phyloP scores from a whole-genome alignment of 352 stramenopile genomes.

The Globisporangium nodosum region DNA sequence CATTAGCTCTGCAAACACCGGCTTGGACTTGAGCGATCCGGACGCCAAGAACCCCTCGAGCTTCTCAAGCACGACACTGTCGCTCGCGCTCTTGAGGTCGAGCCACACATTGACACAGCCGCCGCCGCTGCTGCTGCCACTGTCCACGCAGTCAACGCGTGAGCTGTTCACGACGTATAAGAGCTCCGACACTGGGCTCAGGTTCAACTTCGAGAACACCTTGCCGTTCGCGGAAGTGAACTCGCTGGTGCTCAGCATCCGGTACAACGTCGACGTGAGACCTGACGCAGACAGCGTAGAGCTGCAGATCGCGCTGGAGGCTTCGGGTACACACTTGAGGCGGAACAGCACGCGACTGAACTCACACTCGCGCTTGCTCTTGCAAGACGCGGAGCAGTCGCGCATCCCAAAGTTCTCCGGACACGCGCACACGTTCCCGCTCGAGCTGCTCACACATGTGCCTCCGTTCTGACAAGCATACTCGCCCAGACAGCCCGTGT shows the following conservation, averaged over 20 bases:
- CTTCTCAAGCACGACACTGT: constrained; percentile 35
- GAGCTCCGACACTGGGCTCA: constrained; percentile 29
- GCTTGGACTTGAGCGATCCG: constrained; percentile 37
- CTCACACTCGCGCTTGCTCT: constrained; percentile 32
- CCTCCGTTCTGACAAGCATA: constrained; percentile 50
- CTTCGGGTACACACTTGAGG: constrained; percentile 24
- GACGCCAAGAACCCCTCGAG: constrained; percentile 40
- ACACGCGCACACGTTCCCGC: constrained; percentile 38
- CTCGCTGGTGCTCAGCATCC: constrained; percentile 34
- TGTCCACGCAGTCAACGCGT: constrained; percentile 19
- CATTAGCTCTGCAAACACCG: constrained; percentile 42
- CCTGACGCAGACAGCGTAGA: constrained; percentile 29
- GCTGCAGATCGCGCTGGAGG: constrained; percentile 24
- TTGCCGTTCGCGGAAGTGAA: constrained; percentile 35
- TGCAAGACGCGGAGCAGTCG: constrained; percentile 38
- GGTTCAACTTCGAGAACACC: constrained; percentile 25
- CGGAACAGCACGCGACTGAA: constrained; percentile 45
- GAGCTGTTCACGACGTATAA: constrained; percentile 60
- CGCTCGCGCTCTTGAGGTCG: constrained; percentile 32
- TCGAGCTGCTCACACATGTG: constrained; percentile 21
- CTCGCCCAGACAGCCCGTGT: constrained; percentile 58
- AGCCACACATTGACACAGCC: constrained; percentile 34
- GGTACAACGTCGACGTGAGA: constrained; percentile 44
- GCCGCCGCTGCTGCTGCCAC: constrained; percentile 11
- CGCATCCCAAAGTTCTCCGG: constrained; percentile 50